A percentile compares a stretch with the other conserved stretches of the same genome.
Conservation (phyloP, 192 early-diverging fungal genomes). For the Rhizophagus clarus region DNA sequence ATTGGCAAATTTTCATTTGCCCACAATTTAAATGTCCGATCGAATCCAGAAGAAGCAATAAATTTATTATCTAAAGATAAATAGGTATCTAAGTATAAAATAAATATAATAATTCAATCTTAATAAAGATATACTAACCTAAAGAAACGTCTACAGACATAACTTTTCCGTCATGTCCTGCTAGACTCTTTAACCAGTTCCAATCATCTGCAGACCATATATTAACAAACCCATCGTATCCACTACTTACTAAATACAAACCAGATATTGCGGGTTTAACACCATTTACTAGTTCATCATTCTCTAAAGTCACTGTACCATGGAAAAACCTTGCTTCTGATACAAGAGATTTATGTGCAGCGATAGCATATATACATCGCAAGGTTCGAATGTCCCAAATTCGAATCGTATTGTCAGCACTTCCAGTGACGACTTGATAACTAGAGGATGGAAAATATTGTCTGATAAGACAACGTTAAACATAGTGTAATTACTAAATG, state of each 20-base stretch:
- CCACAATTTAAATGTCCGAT: constrained; percentile 91
- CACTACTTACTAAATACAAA: constrained; percentile 75
- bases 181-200: constrained; percentile 84
- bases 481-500: not conserved
- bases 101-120: constrained; percentile 13
- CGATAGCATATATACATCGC: constrained; percentile 77
- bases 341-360: constrained; percentile 90
- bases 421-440: constrained; percentile 89
- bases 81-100: not conserved
- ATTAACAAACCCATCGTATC: constrained; percentile 91
- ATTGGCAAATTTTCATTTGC: constrained; percentile 22
- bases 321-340: constrained; percentile 76
- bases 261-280: constrained; percentile 55
- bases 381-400: constrained; percentile 91
- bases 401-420: constrained; percentile 87
- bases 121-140: constrained; percentile 38
- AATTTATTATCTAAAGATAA: constrained; percentile 68
- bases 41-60: constrained; percentile 85
- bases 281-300: constrained; percentile 34
- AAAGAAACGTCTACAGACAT: constrained; percentile 82
- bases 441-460: constrained; percentile 26
- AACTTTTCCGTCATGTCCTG: constrained; percentile 89
- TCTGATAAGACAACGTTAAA: not conserved
- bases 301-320: constrained; percentile 37
- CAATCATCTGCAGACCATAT: constrained; percentile 94